Evolutionary conservation across 768 basidiomycete genomes (phyloP).

Genomic region (Terana coerulea): DNA sequence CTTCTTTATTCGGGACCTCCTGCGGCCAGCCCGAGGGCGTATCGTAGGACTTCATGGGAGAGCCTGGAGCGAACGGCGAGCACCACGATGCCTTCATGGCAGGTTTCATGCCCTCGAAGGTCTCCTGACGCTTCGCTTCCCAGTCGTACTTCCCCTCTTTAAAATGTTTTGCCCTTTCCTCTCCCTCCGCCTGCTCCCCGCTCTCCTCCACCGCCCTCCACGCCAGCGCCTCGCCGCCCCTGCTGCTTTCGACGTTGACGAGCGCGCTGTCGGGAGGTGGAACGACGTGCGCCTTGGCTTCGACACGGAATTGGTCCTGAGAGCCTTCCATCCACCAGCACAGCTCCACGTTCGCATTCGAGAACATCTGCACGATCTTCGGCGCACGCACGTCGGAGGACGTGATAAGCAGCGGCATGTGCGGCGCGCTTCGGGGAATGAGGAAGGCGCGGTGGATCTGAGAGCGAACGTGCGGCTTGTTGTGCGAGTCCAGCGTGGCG

Average conservation of each 20-base stretch:
- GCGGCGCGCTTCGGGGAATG: conserved; percentile 35
- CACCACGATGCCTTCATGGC: conserved; percentile 72
- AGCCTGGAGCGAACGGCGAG: conserved; percentile 58
- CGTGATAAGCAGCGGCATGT: conserved; percentile 57
- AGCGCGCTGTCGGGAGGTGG: conserved; percentile 42
- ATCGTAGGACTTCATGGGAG: conserved; percentile 44
- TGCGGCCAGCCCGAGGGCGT: conserved; percentile 62
- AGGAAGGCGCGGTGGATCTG: conserved; percentile 61
- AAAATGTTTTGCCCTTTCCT: background rate
- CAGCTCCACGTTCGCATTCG: conserved; percentile 50
- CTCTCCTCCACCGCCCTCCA: conserved; percentile 14
- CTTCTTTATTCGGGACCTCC: conserved; percentile 43
- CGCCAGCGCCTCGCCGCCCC: conserved; percentile 17
- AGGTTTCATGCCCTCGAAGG: conserved; percentile 57
- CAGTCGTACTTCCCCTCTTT: conserved; percentile 54
- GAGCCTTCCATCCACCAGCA: conserved; percentile 72
- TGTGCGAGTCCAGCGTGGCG: conserved; percentile 46
- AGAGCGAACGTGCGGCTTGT: conserved; percentile 59
- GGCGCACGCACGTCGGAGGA: conserved; percentile 73
- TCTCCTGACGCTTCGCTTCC: conserved; percentile 58
- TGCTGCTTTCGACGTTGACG: conserved; percentile 30
- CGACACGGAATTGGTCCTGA: conserved; percentile 71
- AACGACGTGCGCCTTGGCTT: conserved; percentile 53
- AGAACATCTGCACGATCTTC: conserved; percentile 57
- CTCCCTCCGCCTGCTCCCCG: conserved; percentile 3